Evolutionary conservation across 352 stramenopile species (phyloP), one percentile per base, ranked within the genome.

Genomic region (Globisporangium splendens): DNA sequence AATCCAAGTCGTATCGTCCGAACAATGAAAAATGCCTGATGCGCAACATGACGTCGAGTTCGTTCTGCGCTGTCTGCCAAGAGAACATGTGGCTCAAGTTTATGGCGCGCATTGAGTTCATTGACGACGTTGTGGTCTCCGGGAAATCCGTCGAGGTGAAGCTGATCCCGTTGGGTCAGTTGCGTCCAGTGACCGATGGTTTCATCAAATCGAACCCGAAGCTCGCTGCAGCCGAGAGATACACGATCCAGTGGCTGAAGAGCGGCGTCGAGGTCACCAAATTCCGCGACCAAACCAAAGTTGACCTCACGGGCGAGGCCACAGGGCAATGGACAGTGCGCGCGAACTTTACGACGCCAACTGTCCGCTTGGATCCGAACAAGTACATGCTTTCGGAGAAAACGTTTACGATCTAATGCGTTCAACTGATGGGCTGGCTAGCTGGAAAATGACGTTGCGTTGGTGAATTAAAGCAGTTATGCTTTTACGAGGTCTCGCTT

Each of bases 61-160:
- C n/a, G 22, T 79, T 79, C 47, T 79, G 70, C 64, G 13, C 17
- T n/a, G 62, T 75, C 39, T 79, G 70, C 55, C 59, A 69, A 18
- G 67, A 75, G 58, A 73, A 73, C 48, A 73, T 77, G 63, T 77
- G 69, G 69, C 62, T 49, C 28, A 17, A 71, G 54, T 72, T 77
- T 56, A 18, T 77, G 12, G 54, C 52, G 42, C 68, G 68, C 10
- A 49, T 75, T 50, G 58, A 69, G 57, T 65, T 75, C 50, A 76
- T 76, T 44, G 65, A 76, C 53, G 51, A 59, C 38, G 61, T 76
- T 1, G 50, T 59, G 0, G 60, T 75, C 7, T 2, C 56, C 1
- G 64, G 61, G 10, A 52, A 50, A 31, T 6, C 24, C 2, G 64
- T 52, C n/a, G 56, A 43, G 46, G 49, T 73, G 33, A 57, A 73